These are phyloP conservation scores for Lyophyllum decastes DNA, from an alignment of 768 basidiomycete species.

Conservation along the genomic window DNA sequence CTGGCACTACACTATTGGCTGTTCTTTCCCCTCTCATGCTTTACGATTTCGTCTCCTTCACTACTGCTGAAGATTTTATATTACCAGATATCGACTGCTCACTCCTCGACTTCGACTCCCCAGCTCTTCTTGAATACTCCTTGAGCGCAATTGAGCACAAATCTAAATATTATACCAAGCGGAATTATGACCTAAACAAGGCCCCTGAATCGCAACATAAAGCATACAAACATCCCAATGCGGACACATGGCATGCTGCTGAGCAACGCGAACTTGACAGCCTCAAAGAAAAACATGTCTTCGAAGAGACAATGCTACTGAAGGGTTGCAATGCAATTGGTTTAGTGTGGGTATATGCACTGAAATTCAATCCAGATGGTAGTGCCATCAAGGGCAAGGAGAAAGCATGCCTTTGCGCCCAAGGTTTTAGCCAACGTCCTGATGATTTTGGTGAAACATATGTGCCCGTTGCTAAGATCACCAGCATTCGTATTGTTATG, in stretches of 20 bases:
- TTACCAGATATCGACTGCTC: background rate
- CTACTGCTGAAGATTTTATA: background rate
- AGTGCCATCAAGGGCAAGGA: too few species aligned
- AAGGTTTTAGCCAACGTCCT: too few species aligned
- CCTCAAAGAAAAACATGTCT: background rate
- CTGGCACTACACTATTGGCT: too few species aligned
- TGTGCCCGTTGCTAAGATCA: background rate
- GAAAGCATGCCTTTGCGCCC: too few species aligned
- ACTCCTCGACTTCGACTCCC: background rate
- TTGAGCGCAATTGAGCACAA: background rate
- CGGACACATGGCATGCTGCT: background rate
- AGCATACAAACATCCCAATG: too few species aligned
- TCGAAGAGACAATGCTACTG: background rate
- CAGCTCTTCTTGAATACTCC: background rate
- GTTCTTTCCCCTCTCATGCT: background rate
- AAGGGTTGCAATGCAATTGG: background rate
- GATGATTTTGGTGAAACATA: background rate
- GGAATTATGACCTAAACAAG: background rate
- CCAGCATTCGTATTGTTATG: background rate
- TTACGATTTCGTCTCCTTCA: background rate
- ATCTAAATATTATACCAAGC: background rate
- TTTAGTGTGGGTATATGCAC: too few species aligned
- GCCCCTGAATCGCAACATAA: background rate
- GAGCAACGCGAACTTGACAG: background rate
- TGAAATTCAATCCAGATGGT: too few species aligned